A percentile compares a stretch with the other conserved stretches of the same genome.
Evolutionary conservation across 2,329 filamentous ascomycete genomes (phyloP).

Genomic region (Penicillium sclerotiorum): DNA sequence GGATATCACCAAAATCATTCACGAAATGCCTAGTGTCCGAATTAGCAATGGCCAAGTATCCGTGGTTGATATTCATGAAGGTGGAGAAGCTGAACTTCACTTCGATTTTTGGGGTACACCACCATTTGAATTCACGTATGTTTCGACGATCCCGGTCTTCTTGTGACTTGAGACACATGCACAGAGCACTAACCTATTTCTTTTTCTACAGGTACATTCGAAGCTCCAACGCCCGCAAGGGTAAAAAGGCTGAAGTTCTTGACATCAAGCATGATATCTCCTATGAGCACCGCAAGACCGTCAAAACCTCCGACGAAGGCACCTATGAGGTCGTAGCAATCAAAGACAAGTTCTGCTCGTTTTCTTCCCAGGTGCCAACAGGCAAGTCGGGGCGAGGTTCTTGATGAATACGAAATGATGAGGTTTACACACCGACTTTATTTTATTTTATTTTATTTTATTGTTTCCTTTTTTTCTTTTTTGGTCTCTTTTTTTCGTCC

Average conservation of each 20-base stretch:
- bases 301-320: conserved; percentile 88
- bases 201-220: conserved; percentile 68
- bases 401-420: conserved; percentile 22
- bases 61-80: conserved; percentile 93
- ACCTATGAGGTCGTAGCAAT: conserved; percentile 97
- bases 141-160: conserved; percentile 9
- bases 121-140: conserved; percentile 89
- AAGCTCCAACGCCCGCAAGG: conserved; percentile 79
- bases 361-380: conserved; percentile 69
- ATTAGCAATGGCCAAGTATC: conserved; percentile 82
- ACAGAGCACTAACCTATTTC: conserved; percentile 15
- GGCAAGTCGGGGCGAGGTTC: conserved; percentile 45
- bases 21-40: conserved; percentile 86
- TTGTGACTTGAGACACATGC: neutral
- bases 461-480: too few species aligned
- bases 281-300: conserved; percentile 76
- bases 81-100: conserved; percentile 86
- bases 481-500: too few species aligned
- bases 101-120: conserved; percentile 96
- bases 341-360: conserved; percentile 89
- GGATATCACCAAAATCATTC: conserved; percentile 78
- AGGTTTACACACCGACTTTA: conserved; percentile 13
- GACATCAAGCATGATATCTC: conserved; percentile 90
- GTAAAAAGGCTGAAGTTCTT: conserved; percentile 75
- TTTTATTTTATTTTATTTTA: too few species aligned